A percentile compares a stretch with the other conserved stretches of the same genome.
Conservation (phyloP, 2,329 filamentous ascomycete genomes). For the Scleromitrula shiraiana region DNA sequence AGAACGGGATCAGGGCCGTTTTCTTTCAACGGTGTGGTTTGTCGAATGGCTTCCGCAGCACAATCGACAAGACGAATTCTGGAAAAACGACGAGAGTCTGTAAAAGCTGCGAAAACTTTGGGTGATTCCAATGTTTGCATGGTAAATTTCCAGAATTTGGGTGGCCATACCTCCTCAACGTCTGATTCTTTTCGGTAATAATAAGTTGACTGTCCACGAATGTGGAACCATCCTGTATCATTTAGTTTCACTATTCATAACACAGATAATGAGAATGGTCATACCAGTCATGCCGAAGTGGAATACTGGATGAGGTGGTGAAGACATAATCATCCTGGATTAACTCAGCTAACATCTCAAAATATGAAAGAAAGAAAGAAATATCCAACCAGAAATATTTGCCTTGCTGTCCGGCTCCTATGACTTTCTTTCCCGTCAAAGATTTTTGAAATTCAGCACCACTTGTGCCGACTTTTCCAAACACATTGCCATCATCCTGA, state of each 20-base stretch:
- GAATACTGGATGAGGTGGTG: conserved; percentile 78
- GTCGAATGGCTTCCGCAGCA: conserved; percentile 65
- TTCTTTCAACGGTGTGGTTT: conserved; percentile 71
- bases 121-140: conserved; percentile 53
- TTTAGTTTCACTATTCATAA: conserved; percentile 11
- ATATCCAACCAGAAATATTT: conserved; percentile 80
- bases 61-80: conserved; percentile 79
- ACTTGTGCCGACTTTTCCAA: conserved; percentile 81
- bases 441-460: conserved; percentile 66
- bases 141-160: conserved; percentile 81
- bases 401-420: conserved; percentile 72
- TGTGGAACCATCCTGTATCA: conserved; percentile 67
- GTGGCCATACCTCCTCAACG: conserved; percentile 64
- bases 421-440: conserved; percentile 64
- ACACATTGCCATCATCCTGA: conserved; percentile 75
- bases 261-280: neutral
- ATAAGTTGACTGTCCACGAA: conserved; percentile 66
- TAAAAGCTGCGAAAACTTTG: conserved; percentile 63
- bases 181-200: conserved; percentile 59
- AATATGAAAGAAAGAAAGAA: neutral
- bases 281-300: conserved; percentile 69
- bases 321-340: conserved; percentile 58
- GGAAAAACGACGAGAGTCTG: conserved; percentile 71
- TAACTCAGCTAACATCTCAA: neutral
- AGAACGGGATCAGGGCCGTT: conserved; percentile 91